Evolutionary conservation across 2,329 filamentous ascomycete species (phyloP).

Genomic region (Ascochyta lentis): DNA sequence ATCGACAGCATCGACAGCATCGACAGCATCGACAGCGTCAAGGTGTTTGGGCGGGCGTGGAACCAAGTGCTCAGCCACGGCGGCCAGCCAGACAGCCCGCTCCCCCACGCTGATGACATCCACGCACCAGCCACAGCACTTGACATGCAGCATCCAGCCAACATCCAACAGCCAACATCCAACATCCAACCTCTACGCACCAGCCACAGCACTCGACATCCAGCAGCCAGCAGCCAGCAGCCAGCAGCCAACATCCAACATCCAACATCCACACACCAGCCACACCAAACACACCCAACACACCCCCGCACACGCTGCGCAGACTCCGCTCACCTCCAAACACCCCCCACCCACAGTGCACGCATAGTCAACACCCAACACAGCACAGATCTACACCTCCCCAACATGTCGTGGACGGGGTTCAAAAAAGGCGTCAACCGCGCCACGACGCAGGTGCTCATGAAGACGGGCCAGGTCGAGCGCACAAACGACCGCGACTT

Average conservation of each 20-base stretch:
- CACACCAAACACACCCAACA: neutral
- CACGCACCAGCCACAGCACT: too few species aligned
- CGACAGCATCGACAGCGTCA: neutral
- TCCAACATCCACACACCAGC: neutral
- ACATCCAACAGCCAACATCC: too few species aligned
- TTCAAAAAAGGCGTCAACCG: constrained; percentile 98
- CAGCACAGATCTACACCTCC: too few species aligned
- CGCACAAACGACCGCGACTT: constrained; percentile 99
- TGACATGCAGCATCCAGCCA: too few species aligned
- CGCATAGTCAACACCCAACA: too few species aligned
- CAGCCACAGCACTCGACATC: neutral
- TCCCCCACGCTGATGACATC: too few species aligned
- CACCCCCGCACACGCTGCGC: too few species aligned
- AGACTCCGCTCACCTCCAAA: too few species aligned
- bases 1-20: neutral
- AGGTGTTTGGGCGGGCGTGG: neutral
- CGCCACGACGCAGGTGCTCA: constrained; percentile 99
- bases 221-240: neutral
- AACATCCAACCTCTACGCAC: too few species aligned
- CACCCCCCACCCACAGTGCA: too few species aligned
- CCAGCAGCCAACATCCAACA: too few species aligned
- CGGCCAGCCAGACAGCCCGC: neutral
- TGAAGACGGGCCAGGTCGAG: constrained; percentile 99
- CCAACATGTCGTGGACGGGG: constrained; percentile 65
- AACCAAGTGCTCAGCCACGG: constrained; percentile 14